Conservation (phyloP, 441 rosid genomes). For the Cnidoscolus chayamansa region DNA sequence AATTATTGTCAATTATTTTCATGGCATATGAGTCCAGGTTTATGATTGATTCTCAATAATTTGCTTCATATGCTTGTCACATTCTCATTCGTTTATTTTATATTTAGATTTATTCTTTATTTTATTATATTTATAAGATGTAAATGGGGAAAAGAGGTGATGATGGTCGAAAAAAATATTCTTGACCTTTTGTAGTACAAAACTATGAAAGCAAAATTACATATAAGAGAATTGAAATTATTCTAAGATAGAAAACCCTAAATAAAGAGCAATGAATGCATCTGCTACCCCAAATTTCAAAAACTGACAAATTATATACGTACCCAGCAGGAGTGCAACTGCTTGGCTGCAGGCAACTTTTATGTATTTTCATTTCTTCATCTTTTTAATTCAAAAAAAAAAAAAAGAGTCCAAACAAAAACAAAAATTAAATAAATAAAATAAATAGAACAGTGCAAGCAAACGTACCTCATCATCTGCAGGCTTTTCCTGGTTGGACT, state of each 20-base stretch:
- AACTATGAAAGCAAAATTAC: slow-evolving; percentile 13
- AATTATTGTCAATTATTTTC: slow-evolving; percentile 36
- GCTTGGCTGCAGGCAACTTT: slow-evolving; percentile 20
- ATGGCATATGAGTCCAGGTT: slow-evolving; percentile 34
- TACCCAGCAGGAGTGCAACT: slow-evolving; percentile 19
- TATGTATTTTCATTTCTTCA: neutral
- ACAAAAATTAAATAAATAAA: neutral
- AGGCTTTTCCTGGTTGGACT: slow-evolving; percentile 40
- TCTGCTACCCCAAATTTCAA: slow-evolving; percentile 10
- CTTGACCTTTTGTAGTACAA: slow-evolving; percentile 14
- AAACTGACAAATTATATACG: slow-evolving; percentile 15
- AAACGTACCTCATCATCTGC: slow-evolving; percentile 34
- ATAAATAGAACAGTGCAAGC: neutral
- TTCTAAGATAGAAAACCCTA: slow-evolving; percentile 5
- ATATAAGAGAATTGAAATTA: neutral
- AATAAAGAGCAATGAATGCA: slow-evolving; percentile 6
- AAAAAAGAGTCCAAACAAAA: neutral
- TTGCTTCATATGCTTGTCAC: slow-evolving; percentile 14
- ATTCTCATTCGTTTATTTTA: slow-evolving; percentile 3
- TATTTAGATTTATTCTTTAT: neutral
- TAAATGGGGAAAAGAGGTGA: neutral
- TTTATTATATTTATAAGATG: too few species aligned
- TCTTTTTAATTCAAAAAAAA: neutral
- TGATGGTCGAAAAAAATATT: neutral
- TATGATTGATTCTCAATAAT: slow-evolving; percentile 35